phyloP scores from a whole-genome alignment of 768 basidiomycete genomes.

The Udeniomyces megalosporus region DNA sequence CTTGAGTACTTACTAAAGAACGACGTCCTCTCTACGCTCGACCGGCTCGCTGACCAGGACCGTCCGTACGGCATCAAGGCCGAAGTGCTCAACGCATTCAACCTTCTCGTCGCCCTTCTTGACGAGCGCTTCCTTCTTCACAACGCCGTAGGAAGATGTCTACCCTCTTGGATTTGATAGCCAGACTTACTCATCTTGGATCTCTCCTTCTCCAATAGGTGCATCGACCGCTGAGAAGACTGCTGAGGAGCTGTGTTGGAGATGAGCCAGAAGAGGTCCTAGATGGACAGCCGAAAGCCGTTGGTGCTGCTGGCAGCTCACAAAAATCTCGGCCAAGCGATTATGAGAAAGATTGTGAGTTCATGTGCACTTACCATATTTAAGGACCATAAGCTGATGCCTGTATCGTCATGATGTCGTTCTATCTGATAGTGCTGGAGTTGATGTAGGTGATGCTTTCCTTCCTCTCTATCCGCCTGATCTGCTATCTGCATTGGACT shows the following conservation, averaged over 20 bases:
- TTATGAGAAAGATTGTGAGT: conserved; percentile 72
- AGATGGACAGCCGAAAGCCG: conserved; percentile 50
- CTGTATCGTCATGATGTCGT: background rate
- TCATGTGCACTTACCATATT: background rate
- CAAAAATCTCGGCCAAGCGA: conserved; percentile 60
- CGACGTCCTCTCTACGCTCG: conserved; percentile 69
- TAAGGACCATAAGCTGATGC: background rate
- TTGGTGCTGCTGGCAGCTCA: conserved; percentile 69
- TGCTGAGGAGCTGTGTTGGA: conserved; percentile 76
- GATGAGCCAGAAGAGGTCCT: conserved; percentile 77
- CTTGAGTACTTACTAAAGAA: conserved; percentile 83
- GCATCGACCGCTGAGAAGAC: conserved; percentile 33
- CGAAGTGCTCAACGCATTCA: conserved; percentile 68
- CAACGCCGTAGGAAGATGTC: conserved; percentile 74
- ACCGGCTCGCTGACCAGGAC: conserved; percentile 68
- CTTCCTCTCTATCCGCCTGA: conserved; percentile 45
- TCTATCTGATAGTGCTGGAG: conserved; percentile 2
- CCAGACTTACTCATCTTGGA: background rate
- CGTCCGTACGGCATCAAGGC: conserved; percentile 79
- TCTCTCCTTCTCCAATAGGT: background rate
- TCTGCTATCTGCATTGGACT: no score
- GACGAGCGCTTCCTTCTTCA: conserved; percentile 90
- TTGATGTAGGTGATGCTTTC: conserved; percentile 10
- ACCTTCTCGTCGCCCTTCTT: conserved; percentile 77
- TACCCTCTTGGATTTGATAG: conserved; percentile 32